These are phyloP conservation scores for Rauvolfia tetraphylla DNA, from an alignment of 257 asterid genomes.

Conservation along the genomic window DNA sequence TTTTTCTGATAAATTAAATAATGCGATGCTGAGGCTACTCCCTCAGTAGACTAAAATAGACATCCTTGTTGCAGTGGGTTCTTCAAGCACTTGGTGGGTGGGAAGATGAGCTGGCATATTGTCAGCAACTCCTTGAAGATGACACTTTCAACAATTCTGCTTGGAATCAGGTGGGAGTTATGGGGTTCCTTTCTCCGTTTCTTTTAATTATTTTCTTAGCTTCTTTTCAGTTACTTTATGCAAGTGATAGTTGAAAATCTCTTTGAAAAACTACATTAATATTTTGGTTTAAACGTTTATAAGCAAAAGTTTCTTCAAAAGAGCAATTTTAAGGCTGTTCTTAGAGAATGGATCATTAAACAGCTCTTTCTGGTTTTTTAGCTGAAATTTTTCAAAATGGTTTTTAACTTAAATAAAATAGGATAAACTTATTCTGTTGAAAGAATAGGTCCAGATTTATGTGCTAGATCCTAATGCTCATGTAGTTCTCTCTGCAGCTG, in stretches of 20 bases:
- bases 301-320: background rate
- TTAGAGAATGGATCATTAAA: background rate
- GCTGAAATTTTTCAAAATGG: background rate
- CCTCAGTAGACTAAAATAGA: slow-evolving; percentile 2
- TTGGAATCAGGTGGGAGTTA: slow-evolving; percentile 86
- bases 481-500: background rate
- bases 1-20: background rate
- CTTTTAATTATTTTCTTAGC: background rate
- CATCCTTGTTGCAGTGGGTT: slow-evolving; percentile 69
- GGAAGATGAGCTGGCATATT: slow-evolving; percentile 88
- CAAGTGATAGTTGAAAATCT: background rate
- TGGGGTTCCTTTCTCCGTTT: background rate
- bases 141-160: slow-evolving; percentile 93
- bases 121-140: slow-evolving; percentile 68
- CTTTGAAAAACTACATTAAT: background rate
- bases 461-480: background rate
- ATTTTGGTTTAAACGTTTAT: no score
- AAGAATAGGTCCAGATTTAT: background rate
- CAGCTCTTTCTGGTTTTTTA: background rate
- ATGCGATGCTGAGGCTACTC: background rate
- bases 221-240: background rate
- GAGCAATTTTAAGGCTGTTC: background rate
- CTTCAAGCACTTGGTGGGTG: slow-evolving; percentile 95
- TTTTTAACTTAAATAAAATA: no score
- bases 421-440: no score